Base-by-base conservation (phyloP, 192 early-diverging fungal species). In the Coemansia sp. region DNA sequence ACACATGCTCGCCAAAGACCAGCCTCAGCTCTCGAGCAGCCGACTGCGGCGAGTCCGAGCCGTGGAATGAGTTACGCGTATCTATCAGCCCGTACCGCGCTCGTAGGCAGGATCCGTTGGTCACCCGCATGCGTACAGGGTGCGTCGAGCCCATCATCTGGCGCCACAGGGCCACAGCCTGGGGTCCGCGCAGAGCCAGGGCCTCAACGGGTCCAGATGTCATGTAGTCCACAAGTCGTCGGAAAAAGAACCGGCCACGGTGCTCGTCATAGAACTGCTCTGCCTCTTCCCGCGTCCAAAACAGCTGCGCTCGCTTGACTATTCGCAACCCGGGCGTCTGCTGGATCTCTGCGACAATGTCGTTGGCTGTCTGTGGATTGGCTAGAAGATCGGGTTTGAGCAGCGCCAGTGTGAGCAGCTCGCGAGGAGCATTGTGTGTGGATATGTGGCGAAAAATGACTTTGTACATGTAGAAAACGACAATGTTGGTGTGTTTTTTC, bases 31-130 rank as follows among this genome's bases (percentile, higher is more conserved):
- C 89, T 8, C 79, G 70, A 22, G 24, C 52, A 15, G 89, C 89
- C 0, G 75, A 84, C 10, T 80, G 82, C 1, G 62, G 58, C 0
- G 88, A 86, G 58, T 90, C 88, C 40, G 87, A 89, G 0, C 89
- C 89, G 63, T 91, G 89, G 38, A 89, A 89, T 1, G 87, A 88
- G 59, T 90, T 90, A 21, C 89, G 48, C 2, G 89, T 89, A 59
- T 91, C 90, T 0, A 87, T 89, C 64, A 91, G 57, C 1, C 88
- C 90, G 63, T 83, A 89, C 3, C 82, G 58, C 8, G 88, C 82
- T 18, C 88, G 71, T 15, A 89, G 60, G 8, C 84, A 84, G 26
- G 63, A 19, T 21, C 84, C 85, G 4, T 78, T 75, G 50, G 68
- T 26, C 1, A 88, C 70, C 19, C 86, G 81, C 60, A 88, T 87